These are phyloP conservation scores for Megacollybia platyphylla DNA, from an alignment of 1,284 basidiomycete genomes.

Conservation along the genomic window DNA sequence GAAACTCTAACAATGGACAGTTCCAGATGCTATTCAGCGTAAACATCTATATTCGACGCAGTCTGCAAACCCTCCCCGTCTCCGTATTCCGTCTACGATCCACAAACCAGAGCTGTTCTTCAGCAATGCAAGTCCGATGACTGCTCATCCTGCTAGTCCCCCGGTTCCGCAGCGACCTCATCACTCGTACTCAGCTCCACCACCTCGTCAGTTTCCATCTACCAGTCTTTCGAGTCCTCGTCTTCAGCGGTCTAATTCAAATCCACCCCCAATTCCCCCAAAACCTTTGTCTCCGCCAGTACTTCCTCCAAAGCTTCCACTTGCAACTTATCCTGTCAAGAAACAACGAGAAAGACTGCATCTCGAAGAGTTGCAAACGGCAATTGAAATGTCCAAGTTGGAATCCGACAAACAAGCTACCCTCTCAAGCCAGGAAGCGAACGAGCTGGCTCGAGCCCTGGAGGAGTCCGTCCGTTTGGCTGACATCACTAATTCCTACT, in stretches of 20 bases:
- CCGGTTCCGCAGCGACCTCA: slow-evolving; percentile 5
- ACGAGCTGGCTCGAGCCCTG: slow-evolving; percentile 51
- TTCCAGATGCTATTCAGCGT: too few species aligned
- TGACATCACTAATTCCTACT: slow-evolving; percentile 7
- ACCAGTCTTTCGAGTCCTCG: not conserved
- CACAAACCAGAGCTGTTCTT: slow-evolving; percentile 5
- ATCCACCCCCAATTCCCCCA: not conserved
- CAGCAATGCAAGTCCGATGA: slow-evolving; percentile 4
- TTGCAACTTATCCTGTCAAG: slow-evolving; percentile 5
- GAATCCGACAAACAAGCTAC: slow-evolving; percentile 27
- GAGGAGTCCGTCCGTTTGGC: slow-evolving; percentile 38
- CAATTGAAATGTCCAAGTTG: slow-evolving; percentile 40
- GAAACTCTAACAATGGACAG: too few species aligned
- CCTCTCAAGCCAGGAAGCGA: slow-evolving; percentile 37
- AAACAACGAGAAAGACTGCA: slow-evolving; percentile 9
- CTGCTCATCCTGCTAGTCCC: slow-evolving; percentile 2
- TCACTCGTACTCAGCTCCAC: slow-evolving; percentile 5
- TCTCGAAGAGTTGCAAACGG: slow-evolving; percentile 17
- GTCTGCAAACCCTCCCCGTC: slow-evolving; percentile 1
- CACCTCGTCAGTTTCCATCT: not conserved
- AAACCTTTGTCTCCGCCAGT: not conserved
- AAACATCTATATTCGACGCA: too few species aligned
- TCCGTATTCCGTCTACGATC: slow-evolving; percentile 6
- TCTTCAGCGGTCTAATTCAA: not conserved
- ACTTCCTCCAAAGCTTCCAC: slow-evolving; percentile 6